Evolutionary conservation across 352 stramenopile species (phyloP).

Genomic region (Globisporangium uncinulatum): DNA sequence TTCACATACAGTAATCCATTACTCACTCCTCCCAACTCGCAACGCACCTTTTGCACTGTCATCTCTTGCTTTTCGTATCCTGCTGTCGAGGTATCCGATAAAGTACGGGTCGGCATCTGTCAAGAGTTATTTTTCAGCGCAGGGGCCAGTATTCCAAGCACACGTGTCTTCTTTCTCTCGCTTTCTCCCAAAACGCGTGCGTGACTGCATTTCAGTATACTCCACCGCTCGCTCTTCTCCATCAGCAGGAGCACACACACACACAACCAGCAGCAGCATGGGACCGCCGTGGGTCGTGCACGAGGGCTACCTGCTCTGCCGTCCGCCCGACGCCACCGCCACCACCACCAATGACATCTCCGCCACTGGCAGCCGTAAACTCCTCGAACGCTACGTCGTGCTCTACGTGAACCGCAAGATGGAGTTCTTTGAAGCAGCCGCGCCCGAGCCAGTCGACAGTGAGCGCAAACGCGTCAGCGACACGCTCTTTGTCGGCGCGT

Average conservation of each 20-base stretch:
- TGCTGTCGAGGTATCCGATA: not conserved
- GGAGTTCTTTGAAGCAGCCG: slow-evolving; percentile 50
- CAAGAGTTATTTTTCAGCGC: not conserved
- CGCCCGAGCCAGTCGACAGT: not conserved
- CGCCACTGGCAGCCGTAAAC: slow-evolving; percentile 4
- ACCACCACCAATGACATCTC: not conserved
- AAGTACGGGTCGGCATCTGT: not conserved
- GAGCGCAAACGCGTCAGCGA: slow-evolving; percentile 26
- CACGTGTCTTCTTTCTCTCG: not conserved
- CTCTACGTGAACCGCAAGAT: slow-evolving; percentile 77
- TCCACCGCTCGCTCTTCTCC: not conserved
- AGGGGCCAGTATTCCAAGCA: not conserved
- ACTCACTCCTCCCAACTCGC: too few relatives aligned
- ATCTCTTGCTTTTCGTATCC: not conserved
- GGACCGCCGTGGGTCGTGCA: slow-evolving; percentile 49
- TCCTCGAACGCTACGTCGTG: slow-evolving; percentile 59
- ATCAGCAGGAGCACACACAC: not conserved
- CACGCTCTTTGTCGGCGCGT: slow-evolving; percentile 47
- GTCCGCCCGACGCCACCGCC: slow-evolving; percentile 17
- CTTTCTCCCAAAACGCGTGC: not conserved
- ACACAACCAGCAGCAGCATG: slow-evolving; percentile 16
- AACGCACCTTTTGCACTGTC: too few relatives aligned
- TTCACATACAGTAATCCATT: too few relatives aligned
- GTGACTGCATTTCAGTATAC: slow-evolving; percentile 1
- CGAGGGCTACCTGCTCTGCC: slow-evolving; percentile 47